phyloP scores from a whole-genome alignment of 148 eudicot genomes.

The Rhododendron kiyosumense region DNA sequence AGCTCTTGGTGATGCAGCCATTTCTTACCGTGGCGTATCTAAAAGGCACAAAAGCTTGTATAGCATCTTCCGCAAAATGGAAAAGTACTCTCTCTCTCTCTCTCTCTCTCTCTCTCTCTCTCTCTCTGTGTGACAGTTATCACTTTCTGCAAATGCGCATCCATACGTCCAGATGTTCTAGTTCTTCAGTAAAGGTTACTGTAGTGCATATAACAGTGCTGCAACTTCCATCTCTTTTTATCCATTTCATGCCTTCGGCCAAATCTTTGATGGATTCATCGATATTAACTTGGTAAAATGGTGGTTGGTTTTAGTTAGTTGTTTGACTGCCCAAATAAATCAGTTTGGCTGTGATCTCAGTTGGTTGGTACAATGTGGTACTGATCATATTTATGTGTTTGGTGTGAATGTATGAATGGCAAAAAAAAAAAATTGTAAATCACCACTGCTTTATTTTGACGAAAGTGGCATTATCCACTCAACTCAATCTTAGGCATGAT shows the following conservation, averaged over 20 bases:
- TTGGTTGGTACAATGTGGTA: neutral
- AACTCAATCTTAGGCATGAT: neutral
- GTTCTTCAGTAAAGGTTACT: neutral
- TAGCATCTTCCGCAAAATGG: slow-evolving; percentile 81
- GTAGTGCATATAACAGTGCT: neutral
- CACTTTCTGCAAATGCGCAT: neutral
- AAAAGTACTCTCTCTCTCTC: slow-evolving; percentile 54
- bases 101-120: neutral
- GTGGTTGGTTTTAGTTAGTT: slow-evolving; percentile 6
- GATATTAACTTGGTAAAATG: neutral
- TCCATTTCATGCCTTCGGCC: neutral
- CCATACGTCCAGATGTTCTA: neutral
- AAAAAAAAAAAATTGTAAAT: neutral
- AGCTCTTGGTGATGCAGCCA: slow-evolving; percentile 55
- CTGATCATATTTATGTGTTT: neutral
- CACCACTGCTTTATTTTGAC: neutral
- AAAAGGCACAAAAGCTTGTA: slow-evolving; percentile 96
- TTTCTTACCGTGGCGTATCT: slow-evolving; percentile 55
- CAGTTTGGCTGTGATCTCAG: neutral
- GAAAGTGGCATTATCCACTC: neutral
- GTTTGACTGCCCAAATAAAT: neutral
- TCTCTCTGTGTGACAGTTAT: neutral
- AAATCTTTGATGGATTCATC: neutral
- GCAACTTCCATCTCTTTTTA: neutral
- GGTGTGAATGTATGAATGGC: neutral